These are phyloP conservation scores for Micromonas commoda DNA, from an alignment of 139 green algal species.

Conservation along the genomic window DNA sequence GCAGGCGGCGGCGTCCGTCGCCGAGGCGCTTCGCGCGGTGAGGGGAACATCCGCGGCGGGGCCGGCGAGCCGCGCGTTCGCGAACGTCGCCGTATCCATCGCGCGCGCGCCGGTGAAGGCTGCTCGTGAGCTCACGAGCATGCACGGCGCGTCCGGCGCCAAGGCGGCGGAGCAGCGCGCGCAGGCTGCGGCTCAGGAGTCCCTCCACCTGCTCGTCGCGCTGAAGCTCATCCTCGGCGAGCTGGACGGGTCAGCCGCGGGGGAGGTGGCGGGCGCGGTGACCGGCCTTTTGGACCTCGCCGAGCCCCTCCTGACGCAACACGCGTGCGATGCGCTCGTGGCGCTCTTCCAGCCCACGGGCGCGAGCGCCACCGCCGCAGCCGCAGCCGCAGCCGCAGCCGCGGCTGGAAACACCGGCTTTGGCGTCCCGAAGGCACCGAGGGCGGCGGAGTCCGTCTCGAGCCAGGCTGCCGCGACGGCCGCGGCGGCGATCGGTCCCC, in stretches of 20 bases:
- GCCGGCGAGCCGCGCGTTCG: background rate
- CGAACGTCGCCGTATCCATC: background rate
- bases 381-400: too few species aligned
- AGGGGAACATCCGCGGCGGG: background rate
- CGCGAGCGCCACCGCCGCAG: too few species aligned
- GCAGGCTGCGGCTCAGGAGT: slow-evolving; percentile 3
- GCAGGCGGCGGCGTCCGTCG: background rate
- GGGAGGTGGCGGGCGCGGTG: background rate
- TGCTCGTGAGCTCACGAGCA: background rate
- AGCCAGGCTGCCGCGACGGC: background rate
- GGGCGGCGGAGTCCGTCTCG: background rate
- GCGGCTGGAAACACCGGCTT: too few species aligned
- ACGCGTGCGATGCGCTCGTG: background rate
- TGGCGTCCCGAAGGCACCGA: background rate
- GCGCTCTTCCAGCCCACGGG: background rate
- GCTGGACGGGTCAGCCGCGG: background rate
- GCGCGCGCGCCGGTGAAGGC: background rate
- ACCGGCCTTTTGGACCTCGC: background rate
- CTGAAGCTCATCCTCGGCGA: background rate
- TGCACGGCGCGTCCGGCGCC: background rate
- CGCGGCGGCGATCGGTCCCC: background rate
- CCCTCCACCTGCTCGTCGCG: slow-evolving; percentile 2
- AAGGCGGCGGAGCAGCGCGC: slow-evolving; percentile 1
- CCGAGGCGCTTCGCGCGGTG: background rate
- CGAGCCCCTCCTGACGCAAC: slow-evolving; percentile 4